Conservation (phyloP, 208 protist species). For the Trichomonas tenax region DNA sequence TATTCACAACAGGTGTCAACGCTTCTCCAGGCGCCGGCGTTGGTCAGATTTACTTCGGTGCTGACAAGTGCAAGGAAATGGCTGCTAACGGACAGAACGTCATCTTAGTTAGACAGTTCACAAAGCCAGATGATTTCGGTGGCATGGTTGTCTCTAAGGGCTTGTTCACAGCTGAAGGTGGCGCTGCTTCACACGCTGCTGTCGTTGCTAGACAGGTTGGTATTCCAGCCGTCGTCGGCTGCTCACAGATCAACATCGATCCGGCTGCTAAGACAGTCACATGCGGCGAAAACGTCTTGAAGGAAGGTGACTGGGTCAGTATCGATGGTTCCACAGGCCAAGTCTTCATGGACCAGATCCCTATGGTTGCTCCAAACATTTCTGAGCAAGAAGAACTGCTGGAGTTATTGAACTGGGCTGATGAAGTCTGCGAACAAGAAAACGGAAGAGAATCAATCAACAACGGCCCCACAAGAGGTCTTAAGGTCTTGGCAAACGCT, state of each 20-base stretch:
- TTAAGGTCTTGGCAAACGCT: background rate
- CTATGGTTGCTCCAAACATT: background rate
- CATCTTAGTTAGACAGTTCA: background rate
- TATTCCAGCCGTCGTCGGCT: background rate
- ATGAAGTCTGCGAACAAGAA: background rate
- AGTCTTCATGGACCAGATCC: background rate
- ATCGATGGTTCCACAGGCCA: background rate
- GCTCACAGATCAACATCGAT: background rate
- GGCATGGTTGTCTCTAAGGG: background rate
- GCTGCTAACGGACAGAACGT: background rate
- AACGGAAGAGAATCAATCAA: background rate
- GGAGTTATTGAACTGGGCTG: background rate
- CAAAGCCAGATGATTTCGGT: constrained; percentile 7
- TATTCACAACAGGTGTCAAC: background rate
- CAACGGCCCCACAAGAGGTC: background rate
- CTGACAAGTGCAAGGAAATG: background rate
- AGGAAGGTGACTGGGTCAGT: background rate
- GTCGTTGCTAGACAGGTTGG: background rate
- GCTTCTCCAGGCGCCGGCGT: background rate
- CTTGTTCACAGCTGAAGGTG: background rate
- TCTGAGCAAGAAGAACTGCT: background rate
- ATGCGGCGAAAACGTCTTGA: background rate
- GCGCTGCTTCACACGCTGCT: background rate
- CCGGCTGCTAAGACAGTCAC: background rate
- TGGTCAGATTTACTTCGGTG: background rate